Conservation (phyloP, 2,329 filamentous ascomycete species). For the Botrytis galanthina region DNA sequence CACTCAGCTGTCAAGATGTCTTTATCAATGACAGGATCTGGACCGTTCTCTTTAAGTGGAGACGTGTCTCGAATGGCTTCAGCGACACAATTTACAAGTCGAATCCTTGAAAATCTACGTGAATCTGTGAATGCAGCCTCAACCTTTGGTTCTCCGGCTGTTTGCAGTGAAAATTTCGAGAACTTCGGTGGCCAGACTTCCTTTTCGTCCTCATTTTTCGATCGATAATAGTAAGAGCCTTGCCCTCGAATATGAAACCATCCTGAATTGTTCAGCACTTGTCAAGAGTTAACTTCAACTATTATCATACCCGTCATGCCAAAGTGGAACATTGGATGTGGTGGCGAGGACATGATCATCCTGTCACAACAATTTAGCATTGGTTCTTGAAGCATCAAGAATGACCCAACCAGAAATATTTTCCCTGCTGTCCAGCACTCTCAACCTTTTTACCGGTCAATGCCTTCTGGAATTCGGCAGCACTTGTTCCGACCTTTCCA, state of each 20-base stretch:
- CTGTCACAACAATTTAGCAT: slow-evolving; percentile 30
- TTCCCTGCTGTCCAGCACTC: slow-evolving; percentile 80
- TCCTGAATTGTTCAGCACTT: slow-evolving; percentile 40
- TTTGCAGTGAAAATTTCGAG: slow-evolving; percentile 80
- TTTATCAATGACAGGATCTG: slow-evolving; percentile 83
- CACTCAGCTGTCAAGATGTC: slow-evolving; percentile 75
- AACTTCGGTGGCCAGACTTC: slow-evolving; percentile 81
- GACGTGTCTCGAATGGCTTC: slow-evolving; percentile 71
- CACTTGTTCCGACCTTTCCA: slow-evolving; percentile 83
- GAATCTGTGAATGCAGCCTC: slow-evolving; percentile 81
- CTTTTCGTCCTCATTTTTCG: slow-evolving; percentile 47
- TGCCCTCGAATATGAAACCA: slow-evolving; percentile 88
- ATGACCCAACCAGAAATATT: slow-evolving; percentile 78
- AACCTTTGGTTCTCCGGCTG: slow-evolving; percentile 52
- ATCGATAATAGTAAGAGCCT: slow-evolving; percentile 77
- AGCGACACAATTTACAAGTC: slow-evolving; percentile 77
- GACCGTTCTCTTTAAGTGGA: slow-evolving; percentile 87
- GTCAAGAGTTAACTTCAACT: background rate
- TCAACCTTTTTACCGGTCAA: slow-evolving; percentile 71
- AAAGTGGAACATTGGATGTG: slow-evolving; percentile 87
- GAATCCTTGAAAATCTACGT: slow-evolving; percentile 73
- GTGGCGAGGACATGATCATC: slow-evolving; percentile 72
- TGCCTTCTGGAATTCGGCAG: slow-evolving; percentile 68
- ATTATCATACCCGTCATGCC: slow-evolving; percentile 60
- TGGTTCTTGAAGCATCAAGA: background rate